Evolutionary conservation across 2,329 filamentous ascomycete species (phyloP).

Genomic region (Trichoderma koningii): DNA sequence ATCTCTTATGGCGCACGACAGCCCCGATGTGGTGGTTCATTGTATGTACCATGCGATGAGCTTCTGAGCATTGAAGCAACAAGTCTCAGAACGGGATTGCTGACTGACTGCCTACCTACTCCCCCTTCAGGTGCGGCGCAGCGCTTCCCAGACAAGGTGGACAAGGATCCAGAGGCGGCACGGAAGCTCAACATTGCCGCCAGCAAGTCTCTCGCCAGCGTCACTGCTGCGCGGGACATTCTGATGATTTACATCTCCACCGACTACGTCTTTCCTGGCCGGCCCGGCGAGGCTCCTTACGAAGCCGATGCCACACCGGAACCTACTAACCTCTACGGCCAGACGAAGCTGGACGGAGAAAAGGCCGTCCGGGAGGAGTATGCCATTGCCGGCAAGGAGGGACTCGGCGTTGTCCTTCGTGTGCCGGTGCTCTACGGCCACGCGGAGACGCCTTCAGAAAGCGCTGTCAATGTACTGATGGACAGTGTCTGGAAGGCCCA

Average conservation of each 20-base stretch:
- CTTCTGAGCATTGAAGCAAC: background rate
- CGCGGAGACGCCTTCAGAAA: constrained; percentile 70
- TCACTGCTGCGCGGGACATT: constrained; percentile 63
- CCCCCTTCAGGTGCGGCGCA: constrained; percentile 74
- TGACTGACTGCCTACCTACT: constrained; percentile 26
- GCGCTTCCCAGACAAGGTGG: constrained; percentile 83
- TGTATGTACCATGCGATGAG: constrained; percentile 15
- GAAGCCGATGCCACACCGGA: constrained; percentile 61
- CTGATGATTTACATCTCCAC: constrained; percentile 79
- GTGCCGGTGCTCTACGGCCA: constrained; percentile 84
- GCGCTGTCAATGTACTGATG: constrained; percentile 79
- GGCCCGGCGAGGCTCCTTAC: constrained; percentile 81
- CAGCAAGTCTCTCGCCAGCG: constrained; percentile 64
- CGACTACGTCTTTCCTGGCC: constrained; percentile 77
- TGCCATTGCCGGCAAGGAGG: constrained; percentile 49
- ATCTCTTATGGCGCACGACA: background rate
- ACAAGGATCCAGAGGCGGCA: constrained; percentile 74
- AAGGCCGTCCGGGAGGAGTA: constrained; percentile 66
- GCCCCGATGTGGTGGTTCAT: constrained; percentile 27
- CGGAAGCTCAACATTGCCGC: constrained; percentile 73
- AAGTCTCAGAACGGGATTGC: constrained; percentile 3
- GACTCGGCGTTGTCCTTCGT: constrained; percentile 68
- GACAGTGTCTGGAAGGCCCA: constrained; percentile 75
- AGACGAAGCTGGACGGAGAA: constrained; percentile 64
- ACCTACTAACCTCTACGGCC: constrained; percentile 75